Percentiles rank a stretch among this genome's conserved stretches.
phyloP scores from a whole-genome alignment of 768 basidiomycete species.

The Crucibulum laeve region DNA sequence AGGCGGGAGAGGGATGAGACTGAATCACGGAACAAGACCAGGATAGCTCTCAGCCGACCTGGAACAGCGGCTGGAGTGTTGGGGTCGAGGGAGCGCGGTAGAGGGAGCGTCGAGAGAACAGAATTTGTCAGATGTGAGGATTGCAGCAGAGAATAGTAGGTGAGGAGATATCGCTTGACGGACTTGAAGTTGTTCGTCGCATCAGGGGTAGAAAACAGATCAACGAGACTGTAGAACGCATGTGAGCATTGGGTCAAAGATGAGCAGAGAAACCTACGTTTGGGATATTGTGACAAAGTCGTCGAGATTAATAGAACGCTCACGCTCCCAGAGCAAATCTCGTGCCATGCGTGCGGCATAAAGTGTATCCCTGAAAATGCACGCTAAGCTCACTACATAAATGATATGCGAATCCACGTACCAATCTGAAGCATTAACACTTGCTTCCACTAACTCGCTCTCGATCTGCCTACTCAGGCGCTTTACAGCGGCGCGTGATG shows the following conservation, averaged over 20 bases:
- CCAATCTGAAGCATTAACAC: slow-evolving; percentile 95
- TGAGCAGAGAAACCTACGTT: slow-evolving; percentile 55
- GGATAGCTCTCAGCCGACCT: slow-evolving; percentile 76
- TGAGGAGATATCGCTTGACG: slow-evolving; percentile 68
- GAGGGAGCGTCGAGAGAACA: slow-evolving; percentile 77
- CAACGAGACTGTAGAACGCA: slow-evolving; percentile 61
- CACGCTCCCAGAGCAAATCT: slow-evolving; percentile 88
- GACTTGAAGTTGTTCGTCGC: slow-evolving; percentile 53
- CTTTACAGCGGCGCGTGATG: slow-evolving; percentile 79
- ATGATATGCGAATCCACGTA: slow-evolving; percentile 31
- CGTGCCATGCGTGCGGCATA: slow-evolving; percentile 90
- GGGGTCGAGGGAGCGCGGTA: slow-evolving; percentile 83
- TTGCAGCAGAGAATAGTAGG: slow-evolving; percentile 85
- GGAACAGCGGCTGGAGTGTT: slow-evolving; percentile 71
- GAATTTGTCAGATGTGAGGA: slow-evolving; percentile 82
- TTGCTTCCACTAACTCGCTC: slow-evolving; percentile 63
- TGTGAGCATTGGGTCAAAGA: slow-evolving; percentile 4
- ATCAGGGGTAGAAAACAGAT: slow-evolving; percentile 75
- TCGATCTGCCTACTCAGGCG: slow-evolving; percentile 75
- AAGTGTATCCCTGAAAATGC: slow-evolving; percentile 70
- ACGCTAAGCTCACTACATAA: slow-evolving; percentile 4
- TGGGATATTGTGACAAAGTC: slow-evolving; percentile 86
- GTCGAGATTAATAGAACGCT: slow-evolving; percentile 69
- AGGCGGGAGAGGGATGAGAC: slow-evolving; percentile 65
- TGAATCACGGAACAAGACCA: slow-evolving; percentile 75